Evolutionary conservation across 2,329 filamentous ascomycete species (phyloP).

Genomic region (Penicillium nordicum): DNA sequence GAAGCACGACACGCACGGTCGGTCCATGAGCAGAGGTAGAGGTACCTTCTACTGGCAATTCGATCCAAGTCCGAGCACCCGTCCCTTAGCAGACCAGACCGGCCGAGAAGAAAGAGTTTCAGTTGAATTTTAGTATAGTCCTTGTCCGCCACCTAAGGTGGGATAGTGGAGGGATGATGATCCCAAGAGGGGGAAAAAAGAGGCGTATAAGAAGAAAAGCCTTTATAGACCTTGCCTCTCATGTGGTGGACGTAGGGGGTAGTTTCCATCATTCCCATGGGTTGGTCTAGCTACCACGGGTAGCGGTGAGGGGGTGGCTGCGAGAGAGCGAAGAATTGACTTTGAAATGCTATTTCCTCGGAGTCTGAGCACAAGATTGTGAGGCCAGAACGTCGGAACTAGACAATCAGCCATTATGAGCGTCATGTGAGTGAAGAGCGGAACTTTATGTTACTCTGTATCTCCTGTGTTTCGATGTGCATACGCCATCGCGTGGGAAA

Average conservation of each 20-base stretch:
- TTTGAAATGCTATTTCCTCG: slow-evolving; percentile 5
- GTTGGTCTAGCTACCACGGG: slow-evolving; percentile 1
- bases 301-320: slow-evolving; percentile 16
- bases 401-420: not conserved
- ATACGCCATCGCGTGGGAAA: slow-evolving; percentile 1
- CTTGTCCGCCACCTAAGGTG: not conserved
- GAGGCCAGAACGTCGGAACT: slow-evolving; percentile 8
- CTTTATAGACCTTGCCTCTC: slow-evolving; percentile 5
- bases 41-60: slow-evolving; percentile 17
- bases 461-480: not conserved
- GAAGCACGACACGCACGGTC: not conserved
- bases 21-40: not conserved
- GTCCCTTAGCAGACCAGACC: slow-evolving; percentile 1
- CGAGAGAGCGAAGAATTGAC: slow-evolving; percentile 15
- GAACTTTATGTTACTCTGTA: not conserved
- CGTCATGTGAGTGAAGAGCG: slow-evolving; percentile 1
- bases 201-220: not conserved
- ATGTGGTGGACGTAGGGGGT: not conserved
- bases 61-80: slow-evolving; percentile 11
- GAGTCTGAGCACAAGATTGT: slow-evolving; percentile 2
- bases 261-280: not conserved
- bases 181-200: not conserved
- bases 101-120: slow-evolving; percentile 2
- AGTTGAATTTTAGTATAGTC: slow-evolving; percentile 1
- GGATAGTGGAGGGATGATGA: not conserved